Percentiles rank a stretch among this genome's conserved stretches.
phyloP scores from a whole-genome alignment of 1,284 basidiomycete species.

The Tremellales sp. region DNA sequence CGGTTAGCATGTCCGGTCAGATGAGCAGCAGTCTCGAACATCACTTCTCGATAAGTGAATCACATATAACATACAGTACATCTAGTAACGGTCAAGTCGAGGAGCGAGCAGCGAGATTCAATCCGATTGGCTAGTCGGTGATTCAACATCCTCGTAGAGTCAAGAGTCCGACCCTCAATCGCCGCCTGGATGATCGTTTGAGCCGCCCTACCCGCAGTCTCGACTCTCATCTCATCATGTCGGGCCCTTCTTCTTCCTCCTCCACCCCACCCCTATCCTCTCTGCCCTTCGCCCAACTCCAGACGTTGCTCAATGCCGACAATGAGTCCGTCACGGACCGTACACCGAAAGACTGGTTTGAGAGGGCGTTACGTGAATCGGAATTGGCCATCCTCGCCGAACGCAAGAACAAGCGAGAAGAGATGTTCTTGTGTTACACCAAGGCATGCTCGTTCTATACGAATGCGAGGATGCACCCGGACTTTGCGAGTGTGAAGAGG shows the following conservation, averaged over 20 bases:
- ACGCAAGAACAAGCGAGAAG: conserved; percentile 27
- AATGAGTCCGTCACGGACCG: conserved; percentile 14
- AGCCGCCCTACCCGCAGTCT: not conserved
- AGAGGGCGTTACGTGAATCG: conserved; percentile 32
- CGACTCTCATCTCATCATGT: conserved; percentile 12
- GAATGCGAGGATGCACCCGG: conserved; percentile 27
- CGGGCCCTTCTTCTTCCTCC: no score
- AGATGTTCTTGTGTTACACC: conserved; percentile 41
- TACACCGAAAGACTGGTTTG: conserved; percentile 40
- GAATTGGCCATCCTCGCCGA: conserved; percentile 41
- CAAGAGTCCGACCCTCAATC: no score
- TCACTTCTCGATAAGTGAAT: no score
- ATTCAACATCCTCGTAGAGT: no score
- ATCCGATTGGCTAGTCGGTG: no score
- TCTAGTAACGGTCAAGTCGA: no score
- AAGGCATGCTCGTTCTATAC: conserved; percentile 28
- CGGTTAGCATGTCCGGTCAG: no score
- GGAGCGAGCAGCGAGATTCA: no score
- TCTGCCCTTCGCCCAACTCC: conserved; percentile 23
- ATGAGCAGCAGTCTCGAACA: no score
- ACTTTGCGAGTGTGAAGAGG: conserved; percentile 21
- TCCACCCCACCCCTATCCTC: conserved; percentile 20
- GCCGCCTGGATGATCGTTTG: no score
- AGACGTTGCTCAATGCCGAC: conserved; percentile 20
- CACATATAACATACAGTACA: no score